Conservation (phyloP, 2,329 filamentous ascomycete species). For the Leptodontidium sp. region DNA sequence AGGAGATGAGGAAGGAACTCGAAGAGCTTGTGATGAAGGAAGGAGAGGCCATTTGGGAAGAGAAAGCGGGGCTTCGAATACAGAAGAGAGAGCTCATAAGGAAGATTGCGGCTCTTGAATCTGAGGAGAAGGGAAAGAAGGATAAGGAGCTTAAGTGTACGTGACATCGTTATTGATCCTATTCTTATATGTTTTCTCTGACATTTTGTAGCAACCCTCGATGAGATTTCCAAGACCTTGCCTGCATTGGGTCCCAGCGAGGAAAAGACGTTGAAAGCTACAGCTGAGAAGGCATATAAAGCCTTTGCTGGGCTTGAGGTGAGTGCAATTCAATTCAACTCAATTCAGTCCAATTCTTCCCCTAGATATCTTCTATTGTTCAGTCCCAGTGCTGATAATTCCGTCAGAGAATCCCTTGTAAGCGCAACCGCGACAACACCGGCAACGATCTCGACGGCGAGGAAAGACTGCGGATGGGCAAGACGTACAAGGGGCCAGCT, state of each 20-base stretch:
- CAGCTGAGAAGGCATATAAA: constrained; percentile 20
- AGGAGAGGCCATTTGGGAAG: neutral
- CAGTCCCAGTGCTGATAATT: neutral
- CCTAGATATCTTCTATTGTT: neutral
- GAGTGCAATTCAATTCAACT: neutral
- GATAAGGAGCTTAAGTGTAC: neutral
- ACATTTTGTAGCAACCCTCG: neutral
- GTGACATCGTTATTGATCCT: neutral
- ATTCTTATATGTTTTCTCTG: neutral
- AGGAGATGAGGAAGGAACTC: constrained; percentile 2
- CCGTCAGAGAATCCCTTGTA: constrained; percentile 15
- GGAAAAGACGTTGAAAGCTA: constrained; percentile 23
- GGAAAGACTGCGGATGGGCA: constrained; percentile 31
- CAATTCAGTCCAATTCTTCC: neutral
- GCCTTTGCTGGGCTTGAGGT: constrained; percentile 22
- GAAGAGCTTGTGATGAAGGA: neutral
- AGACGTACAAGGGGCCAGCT: constrained; percentile 14
- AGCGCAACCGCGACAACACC: constrained; percentile 24
- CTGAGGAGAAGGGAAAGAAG: neutral
- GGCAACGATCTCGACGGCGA: constrained; percentile 38
- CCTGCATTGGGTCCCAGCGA: constrained; percentile 15
- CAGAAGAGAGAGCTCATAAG: constrained; percentile 3
- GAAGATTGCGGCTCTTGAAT: neutral
- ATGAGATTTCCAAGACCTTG: neutral
- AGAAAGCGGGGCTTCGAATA: neutral